A percentile compares a stretch with the other conserved stretches of the same genome.
Evolutionary conservation across 2,329 filamentous ascomycete species (phyloP).

Genomic region (Cladosporium austrohemisphaericum): DNA sequence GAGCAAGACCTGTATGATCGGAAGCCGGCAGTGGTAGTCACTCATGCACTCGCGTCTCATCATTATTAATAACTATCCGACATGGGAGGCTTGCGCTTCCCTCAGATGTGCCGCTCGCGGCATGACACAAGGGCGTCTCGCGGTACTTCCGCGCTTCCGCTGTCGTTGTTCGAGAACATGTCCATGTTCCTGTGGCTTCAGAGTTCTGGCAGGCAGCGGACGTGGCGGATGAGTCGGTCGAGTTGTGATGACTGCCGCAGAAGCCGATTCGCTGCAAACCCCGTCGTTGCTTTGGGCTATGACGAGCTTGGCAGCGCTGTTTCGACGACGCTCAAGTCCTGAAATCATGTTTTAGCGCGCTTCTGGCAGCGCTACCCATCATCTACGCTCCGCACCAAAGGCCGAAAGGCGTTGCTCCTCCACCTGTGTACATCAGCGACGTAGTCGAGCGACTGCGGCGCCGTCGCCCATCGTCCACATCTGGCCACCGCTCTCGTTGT

Average conservation of each 20-base stretch:
- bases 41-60: too few relatives aligned
- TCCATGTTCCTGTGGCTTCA: too few relatives aligned
- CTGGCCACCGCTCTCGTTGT: neutral
- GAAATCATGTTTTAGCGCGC: conserved; percentile 8
- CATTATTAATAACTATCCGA: neutral
- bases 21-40: too few relatives aligned
- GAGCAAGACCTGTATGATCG: too few relatives aligned
- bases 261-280: conserved; percentile 1
- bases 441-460: too few relatives aligned
- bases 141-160: conserved; percentile 5
- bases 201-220: neutral
- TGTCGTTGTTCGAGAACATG: conserved; percentile 3
- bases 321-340: conserved; percentile 3
- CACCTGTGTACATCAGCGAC: neutral
- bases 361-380: neutral
- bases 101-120: neutral
- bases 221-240: conserved; percentile 8
- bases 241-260: neutral
- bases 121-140: neutral
- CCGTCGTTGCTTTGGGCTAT: conserved; percentile 5
- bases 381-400: conserved; percentile 4
- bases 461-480: neutral
- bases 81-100: neutral
- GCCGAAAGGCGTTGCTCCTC: neutral
- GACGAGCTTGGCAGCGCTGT: conserved; percentile 9